Base-by-base conservation (phyloP, 2,329 filamentous ascomycete genomes). In the Diplodia corticola region DNA sequence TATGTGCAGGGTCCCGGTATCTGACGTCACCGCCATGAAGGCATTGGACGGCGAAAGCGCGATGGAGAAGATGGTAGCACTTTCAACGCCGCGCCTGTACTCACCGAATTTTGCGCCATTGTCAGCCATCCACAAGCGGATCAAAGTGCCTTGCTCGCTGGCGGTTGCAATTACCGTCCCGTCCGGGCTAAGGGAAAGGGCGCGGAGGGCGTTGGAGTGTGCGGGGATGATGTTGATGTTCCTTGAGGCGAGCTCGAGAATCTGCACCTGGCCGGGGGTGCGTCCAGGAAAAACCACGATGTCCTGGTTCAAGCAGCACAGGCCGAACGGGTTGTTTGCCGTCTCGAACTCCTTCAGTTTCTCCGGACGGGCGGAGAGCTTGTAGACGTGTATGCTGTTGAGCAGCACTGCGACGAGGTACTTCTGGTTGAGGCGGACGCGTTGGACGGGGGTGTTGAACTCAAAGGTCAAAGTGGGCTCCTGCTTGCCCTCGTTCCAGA, bases 201-300 rank as follows among this genome's bases (percentile, higher is more conserved):
- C 92, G 68, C 90, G 87, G 20, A 99, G 81, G 0, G 90, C 84
- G 0, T 90, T 90, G 4, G 89, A 89, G 76, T 99, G 95, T 3
- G 94, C 95, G 0, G 93, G 92, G 67, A 98, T 92, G 76, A 99
- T 97, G 80, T 90, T 96, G 69, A 98, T 92, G 72, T 91, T 94
- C 59, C 89, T 88, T 0, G 88, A 92, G 20, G 84, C 82, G 12
- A 96, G 79, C 71, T 96, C 89, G 61, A 97, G 90, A 1, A 98
- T 81, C 76, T 97, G 93, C 30, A 98, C 89, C 73, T 99, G 95
- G 13, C 95, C 95, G 0, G 87, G 80, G 0, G 91, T 93, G 63
- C 92, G 86, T n/a, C 94, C 94, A 0, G 94, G 94, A 69, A 98
- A 95, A 0, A 90, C 91, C 6, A 97, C 82, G 40, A 89, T 83